Base-by-base conservation (phyloP, 441 rosid genomes). In the Sinapis alba region DNA sequence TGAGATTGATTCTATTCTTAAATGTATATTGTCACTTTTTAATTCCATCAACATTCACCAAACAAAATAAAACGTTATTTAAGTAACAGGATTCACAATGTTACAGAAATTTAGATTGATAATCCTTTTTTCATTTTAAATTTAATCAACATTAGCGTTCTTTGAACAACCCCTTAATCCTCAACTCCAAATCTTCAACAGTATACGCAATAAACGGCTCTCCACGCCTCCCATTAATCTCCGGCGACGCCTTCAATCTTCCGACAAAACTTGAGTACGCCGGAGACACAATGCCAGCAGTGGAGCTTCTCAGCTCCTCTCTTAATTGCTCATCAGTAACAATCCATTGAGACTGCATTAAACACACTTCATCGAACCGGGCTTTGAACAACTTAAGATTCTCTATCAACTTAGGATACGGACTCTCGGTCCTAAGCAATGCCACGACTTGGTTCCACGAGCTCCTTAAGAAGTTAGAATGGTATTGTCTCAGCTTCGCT, bases 361-460 rank as follows among this genome's bases (percentile, higher is more conserved):
- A 79, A 74, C 81, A 91, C n/a, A 80, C 71, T 9, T 89, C 89
- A 54, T 85, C 94, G 6, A 93, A 83, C 63, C 51, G 43, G 4
- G 54, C 16, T 61, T 84, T 87, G 76, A 95, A 93, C n/a, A 72
- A 24, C 84, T 77, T 87, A n/a, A 91, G 84, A 76, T 73, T 90
- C 61, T 91, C 95, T 78, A 86, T 60, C 21, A 90, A 50, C 81
- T 74, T 89, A 12, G 81, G 83, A 7, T 64, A 84, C 3, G 68
- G 74, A 78, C 47, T 68, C 5, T 90, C 96, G 1, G 63, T 73
- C 79, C 83, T 90, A 83, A 93, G 80, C 34, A 79, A 69, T 6
- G 77, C 90, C 62, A 88, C 69, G 56, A 84, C 79, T 83, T 84
- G 89, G 56, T 78, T 90, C 99, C 98, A 95, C 5, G 97, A 86